Evolutionary conservation across 2,329 filamentous ascomycete genomes (phyloP).

Genomic region (Fusarium incarnatum): DNA sequence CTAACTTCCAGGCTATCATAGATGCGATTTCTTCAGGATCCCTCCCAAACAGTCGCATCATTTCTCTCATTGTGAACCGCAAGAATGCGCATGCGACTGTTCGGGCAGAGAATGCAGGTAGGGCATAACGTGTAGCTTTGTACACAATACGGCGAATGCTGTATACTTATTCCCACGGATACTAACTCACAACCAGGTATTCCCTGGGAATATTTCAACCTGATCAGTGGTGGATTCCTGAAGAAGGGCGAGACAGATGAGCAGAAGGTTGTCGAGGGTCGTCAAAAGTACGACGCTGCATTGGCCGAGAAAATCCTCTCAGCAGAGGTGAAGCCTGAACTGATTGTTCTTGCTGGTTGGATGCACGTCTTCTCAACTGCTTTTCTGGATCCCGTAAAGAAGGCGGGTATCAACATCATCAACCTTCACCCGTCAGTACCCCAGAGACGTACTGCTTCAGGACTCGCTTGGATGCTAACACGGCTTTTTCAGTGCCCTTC

Average conservation of each 20-base stretch:
- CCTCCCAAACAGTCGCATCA: slow-evolving; percentile 58
- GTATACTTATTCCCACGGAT: neutral
- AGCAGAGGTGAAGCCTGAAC: slow-evolving; percentile 69
- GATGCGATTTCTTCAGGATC: slow-evolving; percentile 57
- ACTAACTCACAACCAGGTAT: slow-evolving; percentile 52
- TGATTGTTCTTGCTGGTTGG: slow-evolving; percentile 86
- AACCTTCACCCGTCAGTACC: slow-evolving; percentile 83
- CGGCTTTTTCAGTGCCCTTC: slow-evolving; percentile 15
- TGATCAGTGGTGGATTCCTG: slow-evolving; percentile 68
- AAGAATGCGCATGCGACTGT: slow-evolving; percentile 59
- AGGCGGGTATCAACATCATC: slow-evolving; percentile 74
- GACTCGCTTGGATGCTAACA: slow-evolving; percentile 52
- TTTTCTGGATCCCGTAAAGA: slow-evolving; percentile 76
- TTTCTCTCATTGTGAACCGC: slow-evolving; percentile 62
- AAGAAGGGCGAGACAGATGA: slow-evolving; percentile 70
- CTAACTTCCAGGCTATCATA: slow-evolving; percentile 82
- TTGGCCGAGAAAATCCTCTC: slow-evolving; percentile 71
- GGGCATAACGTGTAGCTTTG: neutral
- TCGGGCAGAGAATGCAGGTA: slow-evolving; percentile 59
- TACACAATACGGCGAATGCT: neutral
- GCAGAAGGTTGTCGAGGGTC: slow-evolving; percentile 64
- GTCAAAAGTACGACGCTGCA: slow-evolving; percentile 80
- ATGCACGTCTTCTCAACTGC: slow-evolving; percentile 82
- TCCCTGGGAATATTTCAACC: slow-evolving; percentile 78
- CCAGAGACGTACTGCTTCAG: slow-evolving; percentile 57